A percentile compares a stretch with the other conserved stretches of the same genome.
These are phyloP conservation scores for Mortierella hygrophila DNA, from an alignment of 192 early-diverging fungal species.

Conservation along the genomic window DNA sequence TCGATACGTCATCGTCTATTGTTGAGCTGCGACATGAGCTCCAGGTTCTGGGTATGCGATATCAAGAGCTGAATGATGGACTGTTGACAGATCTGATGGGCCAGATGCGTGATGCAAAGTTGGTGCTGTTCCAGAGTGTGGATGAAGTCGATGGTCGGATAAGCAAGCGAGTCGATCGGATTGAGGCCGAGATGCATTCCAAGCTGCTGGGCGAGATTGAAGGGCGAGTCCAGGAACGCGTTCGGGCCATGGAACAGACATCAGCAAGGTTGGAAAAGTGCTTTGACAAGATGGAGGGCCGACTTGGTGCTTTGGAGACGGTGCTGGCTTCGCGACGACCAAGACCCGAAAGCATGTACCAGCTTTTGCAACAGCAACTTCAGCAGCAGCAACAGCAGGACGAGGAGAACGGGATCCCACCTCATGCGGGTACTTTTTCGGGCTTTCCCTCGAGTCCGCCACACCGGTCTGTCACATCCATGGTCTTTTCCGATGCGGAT, in stretches of 20 bases:
- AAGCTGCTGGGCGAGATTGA: slow-evolving; percentile 53
- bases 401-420: neutral
- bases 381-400: slow-evolving; percentile 42
- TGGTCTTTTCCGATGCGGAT: slow-evolving; percentile 23
- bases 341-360: slow-evolving; percentile 57
- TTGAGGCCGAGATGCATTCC: slow-evolving; percentile 56
- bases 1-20: slow-evolving; percentile 33
- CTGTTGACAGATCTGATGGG: slow-evolving; percentile 51
- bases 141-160: slow-evolving; percentile 54
- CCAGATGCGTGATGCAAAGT: slow-evolving; percentile 53
- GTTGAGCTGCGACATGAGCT: slow-evolving; percentile 47
- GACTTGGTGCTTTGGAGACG: slow-evolving; percentile 47
- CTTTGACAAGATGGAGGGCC: slow-evolving; percentile 53
- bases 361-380: slow-evolving; percentile 45
- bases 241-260: slow-evolving; percentile 51
- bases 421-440: slow-evolving; percentile 43
- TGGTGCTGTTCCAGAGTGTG: slow-evolving; percentile 54
- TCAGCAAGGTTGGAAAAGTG: slow-evolving; percentile 44
- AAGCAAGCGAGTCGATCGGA: slow-evolving; percentile 48
- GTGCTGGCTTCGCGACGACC: slow-evolving; percentile 45
- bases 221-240: slow-evolving; percentile 48
- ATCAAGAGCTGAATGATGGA: slow-evolving; percentile 54
- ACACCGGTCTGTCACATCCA: slow-evolving; percentile 33
- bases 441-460: slow-evolving; percentile 33
- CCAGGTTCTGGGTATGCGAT: slow-evolving; percentile 35